Base-by-base conservation (phyloP, 208 protist genomes). In the Leishmania braziliensis region DNA sequence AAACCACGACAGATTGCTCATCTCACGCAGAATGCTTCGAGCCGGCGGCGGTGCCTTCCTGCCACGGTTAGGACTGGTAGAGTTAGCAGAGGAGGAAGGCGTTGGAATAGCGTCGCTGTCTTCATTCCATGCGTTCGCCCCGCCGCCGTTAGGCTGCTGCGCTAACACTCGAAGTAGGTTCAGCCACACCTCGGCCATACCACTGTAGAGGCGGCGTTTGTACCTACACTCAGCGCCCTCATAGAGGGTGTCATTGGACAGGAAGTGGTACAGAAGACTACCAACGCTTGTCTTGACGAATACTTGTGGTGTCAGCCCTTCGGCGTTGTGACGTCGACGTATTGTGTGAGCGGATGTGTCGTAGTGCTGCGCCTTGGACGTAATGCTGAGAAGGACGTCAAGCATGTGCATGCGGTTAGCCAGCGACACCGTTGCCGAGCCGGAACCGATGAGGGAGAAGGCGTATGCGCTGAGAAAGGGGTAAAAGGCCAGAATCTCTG, bases 401-500 rank as follows among this genome's bases (percentile, higher is more conserved):
- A 97, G 86, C 86, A 94, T 95, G 77, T 93, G 86, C 33, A 89
- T 90, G 69, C 95, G 93, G 73, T 88, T 92, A 12, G 81, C 78
- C 51, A 96, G 87, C 43, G 86, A 90, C 18, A 97, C 93, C 12
- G 70, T 82, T 5, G 74, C 78, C 14, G 93, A 96, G 51, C 91
- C 83, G 48, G 95, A 95, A 50, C 93, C 91, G 77, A 97, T 93
- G 56, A 97, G 81, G 1, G 92, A 85, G 60, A 97, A 86, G 46
- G 88, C 88, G 81, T 94, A 96, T 43, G 87, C 87, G 78, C 70
- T 92, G 75, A 97, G 83, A 53, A 96, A 92, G 2, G 95, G 95
- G 83, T 94, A 97, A 84, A 96, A 96, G 72, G 92, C 95, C 0
- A 97, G 75, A 73, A 95, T 89, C 82, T 97, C 91, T 2, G 95